Percentiles rank a stretch among this genome's conserved stretches.
Evolutionary conservation across 139 green algal species (phyloP).

Genomic region (Picochlorum sp.): DNA sequence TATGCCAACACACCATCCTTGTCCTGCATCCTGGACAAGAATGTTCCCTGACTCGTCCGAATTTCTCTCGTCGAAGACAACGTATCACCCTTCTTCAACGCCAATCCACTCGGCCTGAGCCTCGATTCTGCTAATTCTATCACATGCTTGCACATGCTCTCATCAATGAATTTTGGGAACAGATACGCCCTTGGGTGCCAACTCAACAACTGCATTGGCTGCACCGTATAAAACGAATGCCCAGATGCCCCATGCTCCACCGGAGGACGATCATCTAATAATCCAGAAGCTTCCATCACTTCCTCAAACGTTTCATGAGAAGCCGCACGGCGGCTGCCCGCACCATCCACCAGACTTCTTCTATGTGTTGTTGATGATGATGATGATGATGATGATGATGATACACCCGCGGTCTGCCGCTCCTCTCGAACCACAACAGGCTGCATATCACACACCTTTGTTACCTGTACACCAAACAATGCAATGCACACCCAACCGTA

Average conservation of each 20-base stretch:
- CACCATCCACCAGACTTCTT: neutral
- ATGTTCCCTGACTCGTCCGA: slow-evolving; percentile 38
- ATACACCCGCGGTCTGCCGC: too few species aligned
- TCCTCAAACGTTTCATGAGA: slow-evolving; percentile 15
- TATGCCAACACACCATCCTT: slow-evolving; percentile 32
- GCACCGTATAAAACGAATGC: slow-evolving; percentile 27
- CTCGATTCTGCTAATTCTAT: slow-evolving; percentile 28
- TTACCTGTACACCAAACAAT: too few species aligned
- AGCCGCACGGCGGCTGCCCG: neutral
- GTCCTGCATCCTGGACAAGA: slow-evolving; percentile 33
- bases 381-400: too few species aligned
- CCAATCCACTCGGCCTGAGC: slow-evolving; percentile 28
- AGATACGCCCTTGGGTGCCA: slow-evolving; percentile 36
- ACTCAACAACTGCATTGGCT: slow-evolving; percentile 35
- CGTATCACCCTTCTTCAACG: slow-evolving; percentile 38
- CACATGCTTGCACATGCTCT: slow-evolving; percentile 23
- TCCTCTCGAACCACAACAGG: too few species aligned
- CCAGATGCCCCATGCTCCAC: slow-evolving; percentile 12
- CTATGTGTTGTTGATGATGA: too few species aligned
- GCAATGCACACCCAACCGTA: neutral
- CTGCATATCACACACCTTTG: too few species aligned
- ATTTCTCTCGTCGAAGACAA: slow-evolving; percentile 27
- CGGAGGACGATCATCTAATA: slow-evolving; percentile 16
- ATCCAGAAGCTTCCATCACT: slow-evolving; percentile 16
- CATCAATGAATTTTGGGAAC: slow-evolving; percentile 35